Base-by-base conservation (phyloP, 257 asterid species). In the Nicotiana tabacum region DNA sequence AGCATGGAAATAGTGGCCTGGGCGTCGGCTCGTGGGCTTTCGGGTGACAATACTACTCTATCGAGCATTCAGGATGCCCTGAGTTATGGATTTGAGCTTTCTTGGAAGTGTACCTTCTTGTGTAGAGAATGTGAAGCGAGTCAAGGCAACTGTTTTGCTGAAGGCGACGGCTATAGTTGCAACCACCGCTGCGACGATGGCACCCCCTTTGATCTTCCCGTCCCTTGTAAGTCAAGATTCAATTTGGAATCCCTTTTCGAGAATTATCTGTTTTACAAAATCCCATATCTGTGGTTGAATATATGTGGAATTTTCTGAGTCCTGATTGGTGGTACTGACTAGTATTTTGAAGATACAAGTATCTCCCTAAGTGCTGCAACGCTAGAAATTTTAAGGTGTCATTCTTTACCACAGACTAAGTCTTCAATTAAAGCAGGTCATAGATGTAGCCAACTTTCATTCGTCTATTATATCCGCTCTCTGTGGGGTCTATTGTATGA, bases 1-100 rank as follows among this genome's bases (percentile, higher is more conserved):
- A 81, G 86, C 4, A 66, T 67, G n/a, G 92, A 92, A 18, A 85
- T 35, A 24, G 83, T 80, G 21, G 83, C 35, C 0, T 80, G 77
- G 17, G 68, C 56, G 1, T 88, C 89, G 1, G 13, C 4, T 11
- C 33, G 27, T n/a, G 90, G 86, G 67, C 81, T 88, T 9, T 32
- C 53, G 16, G 53, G 64, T 27, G 74, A 64, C 0, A 53, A 80
- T 12, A 48, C 82, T 11, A 83, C 90, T 5, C 80, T 86, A 77
- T 69, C 79, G 21, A 81, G 81, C 64, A 81, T 91, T 56, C 89
- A 80, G 3, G 83, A 35, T 4, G 80, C 88, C 43, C 46, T 89
- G 53, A 68, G 87, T 57, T 91, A 89, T 81, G 93, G 95, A 60
- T 85, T 90, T 81, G 90, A 90, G 81, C 85, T 88, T 6, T 81